phyloP scores from a whole-genome alignment of 768 basidiomycete species.

The Filobasidium wieringae region DNA sequence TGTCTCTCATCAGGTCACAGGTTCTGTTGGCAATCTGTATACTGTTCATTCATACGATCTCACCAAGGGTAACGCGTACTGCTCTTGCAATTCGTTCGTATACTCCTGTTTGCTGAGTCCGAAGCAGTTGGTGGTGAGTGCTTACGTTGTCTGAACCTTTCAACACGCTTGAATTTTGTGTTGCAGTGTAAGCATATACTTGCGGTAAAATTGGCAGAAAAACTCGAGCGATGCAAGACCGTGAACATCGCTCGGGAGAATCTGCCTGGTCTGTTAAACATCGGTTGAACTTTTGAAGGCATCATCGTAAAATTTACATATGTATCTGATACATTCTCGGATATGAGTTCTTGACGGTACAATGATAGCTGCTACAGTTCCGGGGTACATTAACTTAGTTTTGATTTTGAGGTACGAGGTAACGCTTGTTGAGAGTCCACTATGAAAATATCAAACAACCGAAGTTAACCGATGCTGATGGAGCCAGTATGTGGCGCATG shows the following conservation, averaged over 20 bases:
- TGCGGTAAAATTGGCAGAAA: not conserved
- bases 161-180: not conserved
- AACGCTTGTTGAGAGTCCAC: constrained; percentile 11
- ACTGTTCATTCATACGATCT: not conserved
- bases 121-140: not conserved
- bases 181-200: not conserved
- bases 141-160: not conserved
- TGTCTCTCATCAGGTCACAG: not conserved
- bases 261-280: not conserved
- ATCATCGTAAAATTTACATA: not conserved
- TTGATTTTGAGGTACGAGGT: constrained; percentile 2
- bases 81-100: not conserved
- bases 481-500: not conserved
- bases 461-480: not conserved
- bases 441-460: not conserved
- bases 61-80: not conserved
- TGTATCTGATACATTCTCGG: not conserved
- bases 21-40: not conserved
- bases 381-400: not conserved
- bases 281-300: not conserved
- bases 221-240: not conserved
- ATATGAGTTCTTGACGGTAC: not conserved
- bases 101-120: not conserved
- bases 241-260: not conserved
- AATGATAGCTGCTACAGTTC: not conserved